Conservation (phyloP, 2,329 filamentous ascomycete species). For the Sporothrix dimorphospora region DNA sequence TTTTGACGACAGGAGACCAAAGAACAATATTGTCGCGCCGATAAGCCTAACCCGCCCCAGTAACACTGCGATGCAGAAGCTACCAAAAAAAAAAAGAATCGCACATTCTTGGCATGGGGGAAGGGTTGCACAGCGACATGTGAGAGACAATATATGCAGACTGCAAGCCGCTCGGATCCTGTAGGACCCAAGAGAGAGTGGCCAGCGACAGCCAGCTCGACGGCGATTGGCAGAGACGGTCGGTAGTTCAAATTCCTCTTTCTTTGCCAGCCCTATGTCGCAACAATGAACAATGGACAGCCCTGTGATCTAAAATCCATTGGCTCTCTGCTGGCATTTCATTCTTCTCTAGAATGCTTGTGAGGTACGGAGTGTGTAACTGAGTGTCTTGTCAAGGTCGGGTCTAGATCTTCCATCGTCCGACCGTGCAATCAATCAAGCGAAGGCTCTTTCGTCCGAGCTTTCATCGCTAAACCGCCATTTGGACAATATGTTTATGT, state of each 20-base stretch:
- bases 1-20: not conserved
- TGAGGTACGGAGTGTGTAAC: not conserved
- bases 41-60: not conserved
- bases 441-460: not conserved
- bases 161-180: constrained; percentile 14
- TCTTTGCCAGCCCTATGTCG: not conserved
- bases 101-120: not conserved
- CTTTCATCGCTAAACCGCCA: too few species aligned
- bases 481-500: not conserved
- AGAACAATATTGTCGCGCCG: not conserved
- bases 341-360: not conserved
- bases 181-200: not conserved
- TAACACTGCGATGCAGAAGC: not conserved
- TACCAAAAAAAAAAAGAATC: not conserved
- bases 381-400: too few species aligned
- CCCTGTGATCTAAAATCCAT: not conserved
- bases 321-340: not conserved
- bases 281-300: not conserved
- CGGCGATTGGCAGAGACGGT: not conserved
- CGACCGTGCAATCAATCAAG: not conserved
- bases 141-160: constrained; percentile 16
- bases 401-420: too few species aligned
- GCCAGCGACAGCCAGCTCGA: not conserved
- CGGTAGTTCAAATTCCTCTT: too few species aligned
- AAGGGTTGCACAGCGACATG: not conserved